Conservation (phyloP, 1,284 basidiomycete genomes). For the Sanghuangporus baumii region DNA sequence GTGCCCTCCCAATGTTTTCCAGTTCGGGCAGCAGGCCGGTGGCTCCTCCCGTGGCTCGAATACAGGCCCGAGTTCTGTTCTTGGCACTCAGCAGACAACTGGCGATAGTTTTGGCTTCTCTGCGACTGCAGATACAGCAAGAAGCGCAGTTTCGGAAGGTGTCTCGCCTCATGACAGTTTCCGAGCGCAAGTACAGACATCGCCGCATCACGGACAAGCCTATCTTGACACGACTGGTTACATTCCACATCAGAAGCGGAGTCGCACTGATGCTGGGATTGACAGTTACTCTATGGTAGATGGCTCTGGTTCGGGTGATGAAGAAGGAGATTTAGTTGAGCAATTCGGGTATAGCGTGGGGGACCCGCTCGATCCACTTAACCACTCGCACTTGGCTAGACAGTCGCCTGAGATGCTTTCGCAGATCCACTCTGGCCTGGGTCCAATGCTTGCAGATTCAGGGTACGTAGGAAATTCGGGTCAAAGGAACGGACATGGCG, state of each 20-base stretch:
- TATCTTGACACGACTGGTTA: slow-evolving; percentile 1
- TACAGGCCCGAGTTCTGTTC: background rate
- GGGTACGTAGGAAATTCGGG: background rate
- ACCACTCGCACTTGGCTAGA: background rate
- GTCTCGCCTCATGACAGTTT: slow-evolving; percentile 4
- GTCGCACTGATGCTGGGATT: background rate
- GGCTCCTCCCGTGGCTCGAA: slow-evolving; percentile 1
- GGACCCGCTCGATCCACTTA: background rate
- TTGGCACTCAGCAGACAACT: background rate
- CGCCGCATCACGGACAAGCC: background rate
- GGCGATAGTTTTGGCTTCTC: slow-evolving; percentile 5
- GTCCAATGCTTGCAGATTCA: background rate
- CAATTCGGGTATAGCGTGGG: background rate
- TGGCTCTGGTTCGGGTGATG: slow-evolving; percentile 6
- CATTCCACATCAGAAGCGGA: background rate
- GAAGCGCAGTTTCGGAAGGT: background rate
- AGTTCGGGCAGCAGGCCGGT: slow-evolving; percentile 5
- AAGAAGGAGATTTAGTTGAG: slow-evolving; percentile 1
- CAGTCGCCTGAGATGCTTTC: slow-evolving; percentile 1
- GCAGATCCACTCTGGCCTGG: slow-evolving; percentile 1
- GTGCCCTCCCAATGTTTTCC: background rate
- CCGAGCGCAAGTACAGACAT: background rate
- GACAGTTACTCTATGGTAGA: background rate
- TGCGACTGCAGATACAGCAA: background rate
- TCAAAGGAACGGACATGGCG: background rate